Evolutionary conservation across 345 rosid genomes (phyloP).

Genomic region (Excoecaria cochinchinensis): DNA sequence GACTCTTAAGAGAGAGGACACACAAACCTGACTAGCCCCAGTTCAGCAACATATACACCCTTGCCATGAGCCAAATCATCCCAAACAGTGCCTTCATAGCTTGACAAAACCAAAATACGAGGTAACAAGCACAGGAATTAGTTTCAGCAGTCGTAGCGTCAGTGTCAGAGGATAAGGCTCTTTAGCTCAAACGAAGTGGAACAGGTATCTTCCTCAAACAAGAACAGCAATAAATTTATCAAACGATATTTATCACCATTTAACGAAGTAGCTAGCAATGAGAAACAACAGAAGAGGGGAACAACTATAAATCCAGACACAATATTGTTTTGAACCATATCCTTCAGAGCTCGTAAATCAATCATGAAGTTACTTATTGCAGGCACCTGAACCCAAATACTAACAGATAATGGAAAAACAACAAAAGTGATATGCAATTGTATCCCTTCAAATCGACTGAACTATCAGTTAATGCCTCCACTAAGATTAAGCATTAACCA

Average conservation of each 20-base stretch:
- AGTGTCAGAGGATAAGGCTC: background rate
- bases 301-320: background rate
- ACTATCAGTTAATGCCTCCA: background rate
- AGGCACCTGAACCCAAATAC: background rate
- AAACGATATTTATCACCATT: background rate
- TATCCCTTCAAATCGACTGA: background rate
- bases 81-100: slow-evolving; percentile 97
- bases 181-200: no score
- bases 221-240: background rate
- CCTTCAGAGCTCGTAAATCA: background rate
- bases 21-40: slow-evolving; percentile 75
- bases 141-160: background rate
- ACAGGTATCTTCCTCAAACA: background rate
- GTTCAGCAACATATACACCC: slow-evolving; percentile 84
- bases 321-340: background rate
- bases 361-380: background rate
- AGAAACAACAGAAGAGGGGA: background rate
- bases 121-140: slow-evolving; percentile 8
- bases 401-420: background rate
- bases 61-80: slow-evolving; percentile 95
- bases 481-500: background rate
- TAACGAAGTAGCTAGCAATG: background rate
- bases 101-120: slow-evolving; percentile 24
- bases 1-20: background rate
- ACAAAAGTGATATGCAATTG: background rate